Evolutionary conservation across 352 stramenopile genomes (phyloP), one percentile per base, ranked within the genome.

Genomic region (Phytophthora aleatoria): DNA sequence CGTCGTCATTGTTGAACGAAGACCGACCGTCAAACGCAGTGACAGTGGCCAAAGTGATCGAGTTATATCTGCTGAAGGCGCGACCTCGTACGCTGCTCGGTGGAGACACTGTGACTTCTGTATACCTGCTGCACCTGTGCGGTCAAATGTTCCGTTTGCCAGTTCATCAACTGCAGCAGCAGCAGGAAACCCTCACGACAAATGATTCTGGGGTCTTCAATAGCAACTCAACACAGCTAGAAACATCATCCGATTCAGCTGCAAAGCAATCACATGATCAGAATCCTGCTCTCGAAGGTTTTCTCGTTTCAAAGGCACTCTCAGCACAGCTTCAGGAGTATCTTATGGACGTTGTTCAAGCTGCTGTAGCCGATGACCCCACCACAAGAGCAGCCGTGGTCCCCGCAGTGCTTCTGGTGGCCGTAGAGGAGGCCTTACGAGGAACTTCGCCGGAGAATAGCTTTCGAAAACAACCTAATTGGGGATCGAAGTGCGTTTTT

Each of bases 91-190:
- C 82, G 3, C 67, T 94, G 30, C 76, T 73, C 0, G 36, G 31
- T 26, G 80, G 71, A 11, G 83, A 94, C 35, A 70, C 73, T 8
- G 61, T 94, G 39, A 79, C 85, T 5, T 85, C 80, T n/a, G 69
- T 88, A 16, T 90, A 91, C 52, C 28, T 94, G 43, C 43, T 94
- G 43, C 72, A 73, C 0, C 62, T 94, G 3, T 82, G 68, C 20
- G 85, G 83, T 0, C 77, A 85, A 55, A 70, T 92, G 63, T 77
- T 69, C 41, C 83, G 85, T 0, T 60, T 91, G 12, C 76, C 60
- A 30, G 59, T 57, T 41, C 65, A 69, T 53, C 64, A 72, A 24
- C 50, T 51, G 15, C 57, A 61, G 45, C 39, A 66, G 24, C 50
- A 66, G 24, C 50, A 66, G 30, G 13, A 42, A 44, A 50, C 3